Evolutionary conservation across 2,329 filamentous ascomycete genomes (phyloP), one percentile per base, ranked within the genome.

Genomic region (Onygenales sp.): DNA sequence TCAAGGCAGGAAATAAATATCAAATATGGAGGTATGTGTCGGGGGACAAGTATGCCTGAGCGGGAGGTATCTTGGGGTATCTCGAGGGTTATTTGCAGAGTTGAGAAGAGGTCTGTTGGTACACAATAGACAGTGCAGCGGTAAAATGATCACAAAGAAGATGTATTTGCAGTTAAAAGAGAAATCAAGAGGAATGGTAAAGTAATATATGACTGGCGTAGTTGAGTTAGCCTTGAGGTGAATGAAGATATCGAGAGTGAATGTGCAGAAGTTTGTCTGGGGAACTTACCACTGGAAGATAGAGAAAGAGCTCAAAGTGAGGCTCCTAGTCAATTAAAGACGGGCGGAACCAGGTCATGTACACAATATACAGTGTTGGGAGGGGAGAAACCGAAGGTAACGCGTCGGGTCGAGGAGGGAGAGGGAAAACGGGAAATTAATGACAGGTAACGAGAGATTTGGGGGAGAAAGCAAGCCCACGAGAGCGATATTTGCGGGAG

Each of bases 131-230:
- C 32, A 46, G 42, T 31, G 14, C 43, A 32, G 33, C 33, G 33
- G 50, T 36, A 38, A 32, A 46, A 46, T n/a, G 50, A 31, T 45
- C 42, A 52, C 50, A 52, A 21, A 57, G 52, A 47, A 53, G 54
- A 50, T 50, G 52, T 67, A 64, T 65, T 63, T 64, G 62, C 63
- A 63, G 52, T 56, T 55, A 35, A 44, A 43, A 33, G 32, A 27
- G 17, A 33, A 48, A 42, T 49, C 47, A 41, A 49, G 36, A 31
- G 36, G 36, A 21, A 39, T 49, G 47, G 35, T 49, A 41, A 27
- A 32, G 36, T 49, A 49, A 49, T 49, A 49, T 41, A 32, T 49
- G 36, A 39, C 47, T 49, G 41, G 39, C 11, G 32, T 17, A 31
- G 21, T 14, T n/a, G 11, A 17, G 36, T 49, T 41, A 49, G 47